Percentiles rank a stretch among this genome's conserved stretches.
phyloP scores from a whole-genome alignment of 352 stramenopile species.

The Globisporangium megalacanthum region DNA sequence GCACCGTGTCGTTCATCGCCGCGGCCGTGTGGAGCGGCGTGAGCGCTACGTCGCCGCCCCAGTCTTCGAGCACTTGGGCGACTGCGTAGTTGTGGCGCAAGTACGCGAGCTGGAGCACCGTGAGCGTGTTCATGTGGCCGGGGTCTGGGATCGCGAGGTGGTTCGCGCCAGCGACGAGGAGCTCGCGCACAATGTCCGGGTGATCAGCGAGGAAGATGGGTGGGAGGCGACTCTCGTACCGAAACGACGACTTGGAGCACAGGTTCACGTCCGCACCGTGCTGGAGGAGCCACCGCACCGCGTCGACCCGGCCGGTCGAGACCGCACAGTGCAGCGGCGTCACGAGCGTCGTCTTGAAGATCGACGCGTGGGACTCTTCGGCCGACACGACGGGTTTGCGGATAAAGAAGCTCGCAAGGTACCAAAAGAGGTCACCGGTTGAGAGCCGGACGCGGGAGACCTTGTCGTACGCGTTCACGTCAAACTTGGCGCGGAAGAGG shows the following conservation, averaged over 20 bases:
- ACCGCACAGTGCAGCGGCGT: constrained; percentile 79
- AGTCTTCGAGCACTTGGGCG: constrained; percentile 70
- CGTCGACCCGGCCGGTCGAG: constrained; percentile 56
- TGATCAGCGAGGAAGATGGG: constrained; percentile 77
- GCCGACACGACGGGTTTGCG: constrained; percentile 33
- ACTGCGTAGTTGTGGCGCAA: constrained; percentile 72
- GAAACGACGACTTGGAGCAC: constrained; percentile 52
- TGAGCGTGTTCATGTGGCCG: constrained; percentile 78
- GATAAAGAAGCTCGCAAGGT: constrained; percentile 72
- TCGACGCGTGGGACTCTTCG: constrained; percentile 54
- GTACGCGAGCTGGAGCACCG: constrained; percentile 72
- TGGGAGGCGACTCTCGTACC: constrained; percentile 69
- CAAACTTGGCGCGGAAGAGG: constrained; percentile 45
- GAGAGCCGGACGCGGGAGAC: constrained; percentile 72
- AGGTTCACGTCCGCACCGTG: constrained; percentile 49
- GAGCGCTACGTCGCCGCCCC: constrained; percentile 71
- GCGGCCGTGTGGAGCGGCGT: constrained; percentile 73
- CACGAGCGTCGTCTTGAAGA: constrained; percentile 82
- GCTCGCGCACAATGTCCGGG: constrained; percentile 47
- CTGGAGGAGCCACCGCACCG: constrained; percentile 60
- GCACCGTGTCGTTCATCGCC: constrained; percentile 44
- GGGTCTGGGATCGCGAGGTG: constrained; percentile 61
- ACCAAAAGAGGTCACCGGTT: constrained; percentile 80
- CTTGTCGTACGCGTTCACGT: constrained; percentile 66
- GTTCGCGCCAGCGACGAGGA: constrained; percentile 63